Base-by-base conservation (phyloP, 345 rosid genomes). In the Brassica rapa region DNA sequence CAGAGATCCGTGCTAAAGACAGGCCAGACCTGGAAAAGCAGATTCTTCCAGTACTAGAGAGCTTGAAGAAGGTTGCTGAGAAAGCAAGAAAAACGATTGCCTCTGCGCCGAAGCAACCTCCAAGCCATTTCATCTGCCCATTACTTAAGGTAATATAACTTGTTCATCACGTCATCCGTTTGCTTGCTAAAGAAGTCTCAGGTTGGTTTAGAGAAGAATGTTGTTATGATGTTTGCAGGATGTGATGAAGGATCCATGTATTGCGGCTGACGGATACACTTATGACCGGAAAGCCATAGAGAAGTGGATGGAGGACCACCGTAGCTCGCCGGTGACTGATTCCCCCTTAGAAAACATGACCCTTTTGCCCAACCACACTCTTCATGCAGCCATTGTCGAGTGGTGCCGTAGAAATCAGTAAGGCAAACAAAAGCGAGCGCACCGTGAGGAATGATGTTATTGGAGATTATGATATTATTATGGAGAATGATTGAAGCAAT, bases 211-310 rank as follows among this genome's bases (percentile, higher is more conserved):
- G 15, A 63, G 56, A 41, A 41, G 5, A 65, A 39, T 64, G 27
- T 61, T 61, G 65, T 39, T 49, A 24, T 46, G 15, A 14, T 15
- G 55, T 39, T 67, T 75, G 25, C 88, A 94, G 98, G 94, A 85
- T 14, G 83, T 91, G 14, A 94, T 90, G 97, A 76, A 85, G 3
- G 96, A 89, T 7, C 96, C 98, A 6, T 88, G 87, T 78, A 90
- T 94, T 68, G 97, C 98, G 32, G 89, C 96, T 8, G 97, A 94
- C 76, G 98, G 98, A 11, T 92, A 87, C 78, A 88, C 89, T 1
- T 92, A 94, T 5, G 94, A 92, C 33, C 88, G 89, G n/a, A 71
- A 63, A 70, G 96, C 93, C 68, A 90, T 94, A 1, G 88, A 84
- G 86, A 77, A 83, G 69, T 94, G 97, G 98, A 83, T 90, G 60